phyloP scores from a whole-genome alignment of 495 filamentous ascomycete genomes.

The Extremus antarcticus region DNA sequence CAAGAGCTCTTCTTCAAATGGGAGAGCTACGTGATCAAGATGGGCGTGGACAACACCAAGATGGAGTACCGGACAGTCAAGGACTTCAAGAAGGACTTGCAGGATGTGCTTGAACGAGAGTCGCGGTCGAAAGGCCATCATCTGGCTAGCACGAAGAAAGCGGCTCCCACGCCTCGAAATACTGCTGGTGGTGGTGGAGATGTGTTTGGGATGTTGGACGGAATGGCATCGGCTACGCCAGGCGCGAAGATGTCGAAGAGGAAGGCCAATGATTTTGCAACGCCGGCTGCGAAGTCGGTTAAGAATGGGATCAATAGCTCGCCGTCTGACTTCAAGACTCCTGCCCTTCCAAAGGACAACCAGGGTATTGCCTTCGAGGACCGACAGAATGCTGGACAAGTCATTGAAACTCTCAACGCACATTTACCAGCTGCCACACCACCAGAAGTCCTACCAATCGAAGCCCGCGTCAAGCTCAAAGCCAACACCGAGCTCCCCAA shows the following conservation, averaged over 20 bases:
- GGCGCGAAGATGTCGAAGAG: constrained; percentile 44
- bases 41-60: constrained; percentile 64
- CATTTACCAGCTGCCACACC: constrained; percentile 43
- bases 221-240: constrained; percentile 65
- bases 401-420: constrained; percentile 68
- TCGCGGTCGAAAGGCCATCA: constrained; percentile 42
- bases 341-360: constrained; percentile 1
- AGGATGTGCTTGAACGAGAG: constrained; percentile 70
- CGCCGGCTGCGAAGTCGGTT: constrained; percentile 44
- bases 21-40: constrained; percentile 93
- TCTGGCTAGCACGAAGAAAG: constrained; percentile 51
- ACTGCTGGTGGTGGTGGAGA: constrained; percentile 40
- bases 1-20: constrained; percentile 94
- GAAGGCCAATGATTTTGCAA: constrained; percentile 46
- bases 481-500: constrained; percentile 80
- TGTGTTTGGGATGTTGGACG: constrained; percentile 83
- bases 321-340: constrained; percentile 31
- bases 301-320: constrained; percentile 38
- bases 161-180: constrained; percentile 53
- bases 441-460: constrained; percentile 54
- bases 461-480: constrained; percentile 69
- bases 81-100: constrained; percentile 74
- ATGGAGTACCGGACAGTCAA: constrained; percentile 56
- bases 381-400: constrained; percentile 51
- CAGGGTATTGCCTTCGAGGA: constrained; percentile 11